A percentile compares a stretch with the other conserved stretches of the same genome.
phyloP scores from a whole-genome alignment of 768 basidiomycete genomes.

The Tulasnella calospora region DNA sequence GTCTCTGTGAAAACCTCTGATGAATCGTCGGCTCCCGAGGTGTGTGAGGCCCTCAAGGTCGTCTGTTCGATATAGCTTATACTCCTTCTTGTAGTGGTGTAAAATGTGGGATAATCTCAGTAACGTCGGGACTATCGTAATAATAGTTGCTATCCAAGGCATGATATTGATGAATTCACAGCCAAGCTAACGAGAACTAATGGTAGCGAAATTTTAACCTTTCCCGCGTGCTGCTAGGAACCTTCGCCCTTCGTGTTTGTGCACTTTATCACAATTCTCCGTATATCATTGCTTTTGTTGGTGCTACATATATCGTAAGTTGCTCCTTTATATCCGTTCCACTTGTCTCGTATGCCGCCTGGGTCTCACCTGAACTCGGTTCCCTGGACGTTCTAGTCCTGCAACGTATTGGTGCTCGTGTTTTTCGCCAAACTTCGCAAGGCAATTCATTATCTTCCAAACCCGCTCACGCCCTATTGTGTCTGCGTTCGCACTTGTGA shows the following conservation, averaged over 20 bases:
- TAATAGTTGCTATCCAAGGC: slow-evolving; percentile 4
- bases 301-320: neutral
- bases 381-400: neutral
- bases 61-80: neutral
- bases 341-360: too few species aligned
- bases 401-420: neutral
- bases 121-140: neutral
- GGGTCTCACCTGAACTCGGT: neutral
- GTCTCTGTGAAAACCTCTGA: neutral
- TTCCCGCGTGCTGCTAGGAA: neutral
- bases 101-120: neutral
- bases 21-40: neutral
- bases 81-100: neutral
- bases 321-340: too few species aligned
- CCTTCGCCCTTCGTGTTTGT: neutral
- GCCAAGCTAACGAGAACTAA: neutral
- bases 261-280: neutral
- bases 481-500: neutral
- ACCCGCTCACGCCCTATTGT: neutral
- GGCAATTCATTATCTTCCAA: neutral
- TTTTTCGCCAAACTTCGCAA: neutral
- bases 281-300: neutral
- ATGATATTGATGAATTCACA: too few species aligned
- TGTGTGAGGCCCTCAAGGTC: neutral
- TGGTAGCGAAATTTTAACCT: neutral